A percentile compares a stretch with the other conserved stretches of the same genome.
phyloP scores from a whole-genome alignment of 1,284 basidiomycete genomes.

The Cerioporus squamosus region DNA sequence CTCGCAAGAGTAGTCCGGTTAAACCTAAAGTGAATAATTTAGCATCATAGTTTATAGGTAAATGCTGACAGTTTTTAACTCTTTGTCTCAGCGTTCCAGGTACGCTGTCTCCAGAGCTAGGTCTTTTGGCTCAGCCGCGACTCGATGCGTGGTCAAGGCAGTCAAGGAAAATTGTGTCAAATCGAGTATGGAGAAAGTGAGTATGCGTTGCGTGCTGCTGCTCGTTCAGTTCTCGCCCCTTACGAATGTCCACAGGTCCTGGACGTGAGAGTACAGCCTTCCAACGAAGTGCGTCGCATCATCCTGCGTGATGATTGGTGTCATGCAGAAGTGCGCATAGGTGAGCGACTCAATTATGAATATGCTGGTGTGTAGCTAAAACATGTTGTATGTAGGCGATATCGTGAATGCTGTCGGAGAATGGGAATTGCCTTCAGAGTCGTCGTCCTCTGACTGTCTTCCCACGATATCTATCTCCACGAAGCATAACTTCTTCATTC shows the following conservation, averaged over 20 bases:
- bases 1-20: slow-evolving; percentile 31
- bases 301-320: slow-evolving; percentile 72
- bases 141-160: slow-evolving; percentile 55
- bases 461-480: slow-evolving; percentile 60
- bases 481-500: slow-evolving; percentile 69
- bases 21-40: slow-evolving; percentile 24
- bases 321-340: slow-evolving; percentile 54
- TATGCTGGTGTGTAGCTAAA: neutral
- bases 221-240: too few species aligned
- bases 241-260: slow-evolving; percentile 9
- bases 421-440: slow-evolving; percentile 37
- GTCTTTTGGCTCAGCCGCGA: slow-evolving; percentile 38
- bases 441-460: slow-evolving; percentile 30
- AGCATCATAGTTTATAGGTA: neutral
- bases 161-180: slow-evolving; percentile 14
- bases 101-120: slow-evolving; percentile 29
- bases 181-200: slow-evolving; percentile 23
- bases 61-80: neutral
- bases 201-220: too few species aligned
- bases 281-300: slow-evolving; percentile 41
- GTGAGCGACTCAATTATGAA: slow-evolving; percentile 38
- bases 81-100: slow-evolving; percentile 18
- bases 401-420: slow-evolving; percentile 78
- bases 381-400: slow-evolving; percentile 57
- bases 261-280: slow-evolving; percentile 50